Evolutionary conservation across 352 stramenopile species (phyloP).

Genomic region (Phytophthora capsici): DNA sequence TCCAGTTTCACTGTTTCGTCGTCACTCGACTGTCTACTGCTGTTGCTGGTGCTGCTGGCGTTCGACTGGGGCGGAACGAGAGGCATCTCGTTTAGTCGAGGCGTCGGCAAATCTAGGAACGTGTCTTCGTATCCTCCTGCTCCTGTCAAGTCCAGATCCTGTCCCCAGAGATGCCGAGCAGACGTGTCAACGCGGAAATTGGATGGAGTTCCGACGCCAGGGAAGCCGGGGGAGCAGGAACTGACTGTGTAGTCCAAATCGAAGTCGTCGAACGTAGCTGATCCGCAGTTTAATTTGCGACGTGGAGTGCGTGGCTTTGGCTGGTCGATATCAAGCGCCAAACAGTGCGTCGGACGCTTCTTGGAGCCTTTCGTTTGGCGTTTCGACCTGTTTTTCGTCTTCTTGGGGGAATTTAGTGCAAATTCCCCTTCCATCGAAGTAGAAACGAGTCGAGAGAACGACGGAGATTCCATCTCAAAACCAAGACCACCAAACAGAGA

Average conservation of each 20-base stretch:
- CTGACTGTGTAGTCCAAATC: slow-evolving; percentile 39
- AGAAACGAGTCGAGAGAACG: slow-evolving; percentile 59
- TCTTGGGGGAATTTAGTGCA: slow-evolving; percentile 33
- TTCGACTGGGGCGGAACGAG: slow-evolving; percentile 36
- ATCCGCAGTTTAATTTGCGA: slow-evolving; percentile 66
- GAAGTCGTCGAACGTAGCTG: slow-evolving; percentile 65
- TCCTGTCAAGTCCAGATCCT: slow-evolving; percentile 63
- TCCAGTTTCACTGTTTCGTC: slow-evolving; percentile 38
- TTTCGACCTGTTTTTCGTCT: slow-evolving; percentile 52
- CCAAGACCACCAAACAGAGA: slow-evolving; percentile 62
- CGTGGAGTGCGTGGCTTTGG: slow-evolving; percentile 72
- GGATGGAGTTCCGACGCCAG: slow-evolving; percentile 72
- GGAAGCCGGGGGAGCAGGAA: slow-evolving; percentile 33
- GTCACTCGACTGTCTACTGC: slow-evolving; percentile 15
- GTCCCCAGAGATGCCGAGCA: slow-evolving; percentile 62
- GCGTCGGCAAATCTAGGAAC: slow-evolving; percentile 77
- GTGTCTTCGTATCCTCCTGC: slow-evolving; percentile 57
- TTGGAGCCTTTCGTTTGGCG: slow-evolving; percentile 38
- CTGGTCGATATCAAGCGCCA: slow-evolving; percentile 62
- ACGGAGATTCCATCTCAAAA: slow-evolving; percentile 78
- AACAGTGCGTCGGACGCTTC: slow-evolving; percentile 64
- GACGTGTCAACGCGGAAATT: slow-evolving; percentile 52
- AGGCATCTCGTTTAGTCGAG: slow-evolving; percentile 60
- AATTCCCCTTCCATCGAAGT: slow-evolving; percentile 34
- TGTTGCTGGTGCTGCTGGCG: slow-evolving; percentile 20